phyloP scores from a whole-genome alignment of 2,329 filamentous ascomycete species.

The Aspergillus fischeri region DNA sequence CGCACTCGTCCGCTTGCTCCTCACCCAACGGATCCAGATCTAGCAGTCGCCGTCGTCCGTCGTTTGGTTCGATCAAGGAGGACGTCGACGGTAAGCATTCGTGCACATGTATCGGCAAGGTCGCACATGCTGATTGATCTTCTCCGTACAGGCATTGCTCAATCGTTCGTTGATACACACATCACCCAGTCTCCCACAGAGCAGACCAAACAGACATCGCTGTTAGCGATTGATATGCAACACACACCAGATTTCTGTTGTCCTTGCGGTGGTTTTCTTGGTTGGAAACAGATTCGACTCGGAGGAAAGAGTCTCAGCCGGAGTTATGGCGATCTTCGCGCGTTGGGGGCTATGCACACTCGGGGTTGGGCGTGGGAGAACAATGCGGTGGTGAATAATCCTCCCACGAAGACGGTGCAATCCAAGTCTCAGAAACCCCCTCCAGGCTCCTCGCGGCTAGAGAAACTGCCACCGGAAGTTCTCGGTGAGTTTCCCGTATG shows the following conservation, averaged over 20 bases:
- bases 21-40: conserved; percentile 36
- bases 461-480: conserved; percentile 66
- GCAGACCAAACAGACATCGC: conserved; percentile 16
- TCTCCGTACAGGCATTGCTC: conserved; percentile 34
- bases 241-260: conserved; percentile 42
- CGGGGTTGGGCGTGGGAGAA: conserved; percentile 43
- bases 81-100: conserved; percentile 36
- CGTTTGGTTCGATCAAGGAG: conserved; percentile 43
- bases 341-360: conserved; percentile 31
- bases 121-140: conserved; percentile 1
- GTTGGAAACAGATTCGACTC: conserved; percentile 44
- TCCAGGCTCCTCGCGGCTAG: conserved; percentile 51
- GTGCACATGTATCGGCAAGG: background rate
- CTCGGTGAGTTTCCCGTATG: conserved; percentile 54
- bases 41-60: conserved; percentile 37
- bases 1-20: conserved; percentile 27
- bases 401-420: conserved; percentile 19
- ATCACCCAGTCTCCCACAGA: conserved; percentile 26
- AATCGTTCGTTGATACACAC: conserved; percentile 42
- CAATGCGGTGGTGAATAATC: conserved; percentile 16
- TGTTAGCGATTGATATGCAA: conserved; percentile 28
- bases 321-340: conserved; percentile 42
- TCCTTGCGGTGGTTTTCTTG: conserved; percentile 42
- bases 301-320: conserved; percentile 42
- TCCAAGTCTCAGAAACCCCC: conserved; percentile 19